Conservation (phyloP, 306 rosid species). For the Datisca glomerata region DNA sequence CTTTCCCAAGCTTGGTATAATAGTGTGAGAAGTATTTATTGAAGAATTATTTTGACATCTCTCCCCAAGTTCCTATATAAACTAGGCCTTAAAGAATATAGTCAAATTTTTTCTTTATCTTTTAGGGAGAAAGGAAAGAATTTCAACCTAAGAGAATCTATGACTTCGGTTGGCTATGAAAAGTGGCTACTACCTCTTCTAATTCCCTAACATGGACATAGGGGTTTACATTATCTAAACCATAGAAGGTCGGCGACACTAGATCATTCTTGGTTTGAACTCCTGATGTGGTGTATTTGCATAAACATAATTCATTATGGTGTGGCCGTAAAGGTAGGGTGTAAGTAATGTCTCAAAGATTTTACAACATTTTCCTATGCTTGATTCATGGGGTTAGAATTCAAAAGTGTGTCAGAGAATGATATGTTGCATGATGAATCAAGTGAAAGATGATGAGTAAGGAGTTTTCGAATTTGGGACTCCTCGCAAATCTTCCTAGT, state of each 20-base stretch:
- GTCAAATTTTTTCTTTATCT: no score
- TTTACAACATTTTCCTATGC: neutral
- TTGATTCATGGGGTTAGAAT: neutral
- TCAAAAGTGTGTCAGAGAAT: neutral
- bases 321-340: neutral
- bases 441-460: neutral
- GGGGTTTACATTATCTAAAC: neutral
- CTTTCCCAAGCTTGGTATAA: neutral
- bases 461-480: no score
- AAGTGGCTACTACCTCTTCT: neutral
- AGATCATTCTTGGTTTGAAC: no score
- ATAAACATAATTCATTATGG: neutral
- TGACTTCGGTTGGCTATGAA: neutral
- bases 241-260: no score
- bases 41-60: no score
- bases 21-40: no score
- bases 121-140: no score
- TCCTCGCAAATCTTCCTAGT: no score
- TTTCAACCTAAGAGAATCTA: neutral
- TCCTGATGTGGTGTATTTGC: no score
- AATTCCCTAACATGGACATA: no score
- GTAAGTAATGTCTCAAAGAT: neutral
- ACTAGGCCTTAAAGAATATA: no score
- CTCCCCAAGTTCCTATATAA: no score
- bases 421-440: neutral